Base-by-base conservation (phyloP, 2,329 filamentous ascomycete species). In the Ophiostoma triangulosporum region DNA sequence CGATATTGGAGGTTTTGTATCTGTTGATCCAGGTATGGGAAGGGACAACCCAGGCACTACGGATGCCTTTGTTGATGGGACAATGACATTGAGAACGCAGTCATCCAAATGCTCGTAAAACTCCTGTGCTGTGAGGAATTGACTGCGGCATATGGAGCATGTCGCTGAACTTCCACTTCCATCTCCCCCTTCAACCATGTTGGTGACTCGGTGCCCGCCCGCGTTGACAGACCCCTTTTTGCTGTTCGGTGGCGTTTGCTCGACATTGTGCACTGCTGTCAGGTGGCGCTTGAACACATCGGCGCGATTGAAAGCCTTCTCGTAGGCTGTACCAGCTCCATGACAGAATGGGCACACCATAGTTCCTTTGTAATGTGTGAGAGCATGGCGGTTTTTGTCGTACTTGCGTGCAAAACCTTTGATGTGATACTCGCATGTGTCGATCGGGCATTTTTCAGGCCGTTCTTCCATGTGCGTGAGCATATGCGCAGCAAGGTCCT, bases 301-400 rank as follows among this genome's bases (percentile, higher is more conserved):
- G 54, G 90, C 89, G 54, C 90, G 81, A 72, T 96, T 95, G 66
- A 96, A 96, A 58, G 86, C 91, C 77, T 95, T 96, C 70, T 95
- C 90, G 1, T 86, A 85, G 7, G 88, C 80, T 3, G 88, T 91
- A 3, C 90, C 90, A 27, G 87, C 88, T 31, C 88, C 88, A 1
- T 88, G 88, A 62, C 90, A 95, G 72, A 95, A 96, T 31, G 88
- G 88, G 65, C 90, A 96, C 22, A 95, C 88, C 90, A 95, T 95
- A 48, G 87, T 95, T 35, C 90, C 90, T 70, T 95, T 95, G 77
- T 95, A 96, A 67, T 96, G 90, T 5, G 90, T 96, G 58, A 95
- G 70, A 4, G 89, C 95, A 67, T 96, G 90, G 43, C 90, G 76
- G 70, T 95, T 95, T 76, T 95, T 95, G 73, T 96, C 90, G 65